phyloP scores from a whole-genome alignment of 2,329 filamentous ascomycete species.

The Epichloe brachyelytri region DNA sequence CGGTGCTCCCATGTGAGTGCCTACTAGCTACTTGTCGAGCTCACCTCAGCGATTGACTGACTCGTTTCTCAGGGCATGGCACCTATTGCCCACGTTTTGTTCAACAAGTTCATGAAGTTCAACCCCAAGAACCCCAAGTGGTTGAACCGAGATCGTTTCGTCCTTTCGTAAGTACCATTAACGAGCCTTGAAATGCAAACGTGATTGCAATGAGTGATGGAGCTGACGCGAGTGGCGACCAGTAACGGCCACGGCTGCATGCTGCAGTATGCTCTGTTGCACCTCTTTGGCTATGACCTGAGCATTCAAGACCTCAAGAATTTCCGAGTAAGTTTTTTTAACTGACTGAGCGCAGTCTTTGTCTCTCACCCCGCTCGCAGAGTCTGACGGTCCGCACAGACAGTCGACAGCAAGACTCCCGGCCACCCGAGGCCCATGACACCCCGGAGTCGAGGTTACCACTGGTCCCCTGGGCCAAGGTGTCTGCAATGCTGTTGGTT shows the following conservation, averaged over 20 bases:
- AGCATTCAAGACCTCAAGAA: conserved; percentile 84
- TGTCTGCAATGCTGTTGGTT: conserved; percentile 93
- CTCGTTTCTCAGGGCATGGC: conserved; percentile 54
- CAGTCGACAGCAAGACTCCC: conserved; percentile 63
- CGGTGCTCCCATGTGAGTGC: conserved; percentile 80
- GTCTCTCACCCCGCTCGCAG: background rate
- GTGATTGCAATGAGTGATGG: background rate
- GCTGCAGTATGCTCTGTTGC: conserved; percentile 96
- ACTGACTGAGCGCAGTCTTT: background rate
- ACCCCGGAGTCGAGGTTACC: conserved; percentile 94
- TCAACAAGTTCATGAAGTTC: conserved; percentile 98
- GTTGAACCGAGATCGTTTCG: conserved; percentile 95
- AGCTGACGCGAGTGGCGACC: conserved; percentile 7
- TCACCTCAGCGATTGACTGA: conserved; percentile 17
- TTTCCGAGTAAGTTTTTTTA: conserved; percentile 66
- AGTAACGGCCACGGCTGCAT: conserved; percentile 99
- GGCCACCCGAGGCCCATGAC: conserved; percentile 93
- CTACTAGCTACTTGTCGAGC: background rate
- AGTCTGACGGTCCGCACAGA: conserved; percentile 18
- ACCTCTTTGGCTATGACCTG: conserved; percentile 85
- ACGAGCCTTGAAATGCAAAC: background rate
- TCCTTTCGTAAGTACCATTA: conserved; percentile 73
- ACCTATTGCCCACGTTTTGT: conserved; percentile 89
- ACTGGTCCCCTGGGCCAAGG: conserved; percentile 96
- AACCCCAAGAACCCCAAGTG: conserved; percentile 98